Evolutionary conservation across 176 grass and related monocot species (phyloP).

Genomic region (Aegilops umbellulata): DNA sequence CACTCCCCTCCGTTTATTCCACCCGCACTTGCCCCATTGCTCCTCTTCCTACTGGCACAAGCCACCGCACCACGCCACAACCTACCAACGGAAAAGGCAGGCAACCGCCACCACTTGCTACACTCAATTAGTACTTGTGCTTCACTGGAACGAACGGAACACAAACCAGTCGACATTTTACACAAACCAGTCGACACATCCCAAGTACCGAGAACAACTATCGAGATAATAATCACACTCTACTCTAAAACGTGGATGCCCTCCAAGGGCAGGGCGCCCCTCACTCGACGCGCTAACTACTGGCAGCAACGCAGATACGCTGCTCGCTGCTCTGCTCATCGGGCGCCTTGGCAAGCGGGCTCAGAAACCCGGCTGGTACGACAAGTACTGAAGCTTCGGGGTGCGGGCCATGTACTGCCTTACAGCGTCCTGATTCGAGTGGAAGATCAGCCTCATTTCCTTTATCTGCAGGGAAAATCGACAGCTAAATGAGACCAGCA

Average conservation of each 20-base stretch:
- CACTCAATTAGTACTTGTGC: background rate
- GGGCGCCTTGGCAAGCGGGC: background rate
- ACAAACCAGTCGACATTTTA: background rate
- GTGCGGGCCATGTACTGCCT: slow-evolving; percentile 13
- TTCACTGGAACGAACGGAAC: background rate
- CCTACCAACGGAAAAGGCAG: background rate
- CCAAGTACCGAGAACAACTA: background rate
- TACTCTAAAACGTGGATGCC: background rate
- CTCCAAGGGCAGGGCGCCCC: background rate
- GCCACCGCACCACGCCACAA: no score
- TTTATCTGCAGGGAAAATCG: slow-evolving; percentile 42
- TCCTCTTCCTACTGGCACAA: background rate
- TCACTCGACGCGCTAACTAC: background rate
- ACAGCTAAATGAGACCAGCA: background rate
- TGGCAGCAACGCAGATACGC: background rate
- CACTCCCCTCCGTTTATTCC: background rate
- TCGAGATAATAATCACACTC: background rate
- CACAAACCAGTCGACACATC: background rate
- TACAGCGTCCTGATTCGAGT: slow-evolving; percentile 41
- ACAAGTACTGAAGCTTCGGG: slow-evolving; percentile 24
- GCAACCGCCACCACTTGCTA: background rate
- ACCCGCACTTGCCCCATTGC: background rate
- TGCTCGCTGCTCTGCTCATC: background rate
- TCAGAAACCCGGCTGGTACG: background rate
- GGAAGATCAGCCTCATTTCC: slow-evolving; percentile 64